These are phyloP conservation scores for Calonectria multiphialidica DNA, from an alignment of 2,329 filamentous ascomycete species.

Conservation along the genomic window DNA sequence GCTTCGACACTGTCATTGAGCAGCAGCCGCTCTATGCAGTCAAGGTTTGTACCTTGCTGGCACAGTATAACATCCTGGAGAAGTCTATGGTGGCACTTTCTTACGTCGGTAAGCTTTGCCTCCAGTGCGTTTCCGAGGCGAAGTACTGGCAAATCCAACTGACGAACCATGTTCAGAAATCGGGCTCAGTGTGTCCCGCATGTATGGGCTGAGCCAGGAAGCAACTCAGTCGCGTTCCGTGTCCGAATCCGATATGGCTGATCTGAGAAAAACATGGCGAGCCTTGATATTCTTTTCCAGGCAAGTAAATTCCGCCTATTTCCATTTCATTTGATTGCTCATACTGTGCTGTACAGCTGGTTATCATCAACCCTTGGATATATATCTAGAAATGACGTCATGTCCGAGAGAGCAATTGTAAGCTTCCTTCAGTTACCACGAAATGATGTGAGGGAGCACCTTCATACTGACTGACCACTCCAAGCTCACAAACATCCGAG, in stretches of 20 bases:
- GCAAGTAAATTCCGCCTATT: not conserved
- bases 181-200: not conserved
- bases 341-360: not conserved
- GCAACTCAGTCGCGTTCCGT: not conserved
- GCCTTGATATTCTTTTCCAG: slow-evolving; percentile 25
- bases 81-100: not conserved
- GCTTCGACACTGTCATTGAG: not conserved
- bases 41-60: not conserved
- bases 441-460: not conserved
- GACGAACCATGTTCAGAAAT: not conserved
- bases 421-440: not conserved
- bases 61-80: not conserved
- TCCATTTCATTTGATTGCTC: not conserved
- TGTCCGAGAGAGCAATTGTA: not conserved
- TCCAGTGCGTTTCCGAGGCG: not conserved
- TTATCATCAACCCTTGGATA: not conserved
- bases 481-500: not conserved
- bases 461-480: not conserved
- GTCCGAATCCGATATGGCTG: not conserved
- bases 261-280: slow-evolving; percentile 13
- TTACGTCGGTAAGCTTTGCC: not conserved
- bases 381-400: not conserved
- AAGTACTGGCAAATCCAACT: not conserved
- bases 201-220: not conserved
- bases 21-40: not conserved